Conservation (phyloP, 2,329 filamentous ascomycete species). For the Aspergillus novoparasiticus region DNA sequence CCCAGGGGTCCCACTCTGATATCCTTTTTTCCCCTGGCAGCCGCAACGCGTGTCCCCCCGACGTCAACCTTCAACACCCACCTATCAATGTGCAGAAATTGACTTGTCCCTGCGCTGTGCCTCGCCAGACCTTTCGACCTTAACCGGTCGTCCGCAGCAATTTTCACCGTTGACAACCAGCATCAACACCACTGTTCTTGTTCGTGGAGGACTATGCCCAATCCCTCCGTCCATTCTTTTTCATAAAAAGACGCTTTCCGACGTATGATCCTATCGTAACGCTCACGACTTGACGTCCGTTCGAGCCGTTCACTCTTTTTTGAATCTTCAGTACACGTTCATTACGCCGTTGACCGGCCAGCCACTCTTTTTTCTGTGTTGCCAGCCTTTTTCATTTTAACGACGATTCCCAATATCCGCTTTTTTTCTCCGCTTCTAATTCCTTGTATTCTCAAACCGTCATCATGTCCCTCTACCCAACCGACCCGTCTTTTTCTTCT, state of each 20-base stretch:
- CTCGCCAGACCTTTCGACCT: conserved; percentile 13
- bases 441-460: conserved; percentile 9
- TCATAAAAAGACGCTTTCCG: conserved; percentile 12
- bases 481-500: conserved; percentile 23
- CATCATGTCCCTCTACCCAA: conserved; percentile 32
- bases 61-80: conserved; percentile 17
- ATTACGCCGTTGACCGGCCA: conserved; percentile 35
- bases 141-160: conserved; percentile 5
- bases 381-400: conserved; percentile 6
- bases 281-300: conserved; percentile 41
- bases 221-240: conserved; percentile 24
- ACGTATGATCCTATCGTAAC: conserved; percentile 31
- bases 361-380: conserved; percentile 23
- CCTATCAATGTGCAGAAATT: conserved; percentile 14
- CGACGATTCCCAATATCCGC: conserved; percentile 7
- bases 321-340: conserved; percentile 20
- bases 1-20: conserved; percentile 10
- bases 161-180: conserved; percentile 11
- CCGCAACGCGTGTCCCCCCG: conserved; percentile 22
- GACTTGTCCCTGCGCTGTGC: conserved; percentile 12
- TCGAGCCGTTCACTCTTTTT: conserved; percentile 35
- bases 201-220: conserved; percentile 1
- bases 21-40: conserved; percentile 17
- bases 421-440: conserved; percentile 10
- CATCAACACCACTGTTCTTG: conserved; percentile 23